Conservation (phyloP, 1,284 basidiomycete species). For the Taiwanofungus camphoratus region DNA sequence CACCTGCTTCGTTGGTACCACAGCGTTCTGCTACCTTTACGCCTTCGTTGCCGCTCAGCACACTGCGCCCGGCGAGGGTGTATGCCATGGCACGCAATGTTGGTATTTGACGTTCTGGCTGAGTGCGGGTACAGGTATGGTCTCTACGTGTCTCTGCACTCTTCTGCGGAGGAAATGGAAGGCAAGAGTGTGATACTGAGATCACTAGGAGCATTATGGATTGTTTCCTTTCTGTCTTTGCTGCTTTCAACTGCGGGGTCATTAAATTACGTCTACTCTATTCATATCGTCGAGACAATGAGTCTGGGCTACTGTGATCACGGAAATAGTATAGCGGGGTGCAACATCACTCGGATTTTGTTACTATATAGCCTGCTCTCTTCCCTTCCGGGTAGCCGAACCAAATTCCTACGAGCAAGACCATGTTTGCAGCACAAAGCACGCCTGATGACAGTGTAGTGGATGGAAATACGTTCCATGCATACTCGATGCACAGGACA, state of each 20-base stretch:
- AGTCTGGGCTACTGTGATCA: no score
- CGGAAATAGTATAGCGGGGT: no score
- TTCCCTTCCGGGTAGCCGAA: constrained; percentile 41
- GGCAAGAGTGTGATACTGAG: constrained; percentile 41
- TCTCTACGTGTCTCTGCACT: constrained; percentile 39
- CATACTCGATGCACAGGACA: constrained; percentile 68
- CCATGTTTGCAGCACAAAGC: constrained; percentile 52
- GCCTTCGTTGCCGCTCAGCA: constrained; percentile 56
- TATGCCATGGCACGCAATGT: constrained; percentile 55
- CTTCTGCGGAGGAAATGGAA: constrained; percentile 61
- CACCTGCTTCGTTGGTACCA: constrained; percentile 67
- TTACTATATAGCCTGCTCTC: not conserved
- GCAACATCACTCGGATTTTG: constrained; percentile 9
- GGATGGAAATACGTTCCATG: constrained; percentile 87
- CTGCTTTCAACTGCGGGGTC: not conserved
- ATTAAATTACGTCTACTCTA: constrained; percentile 8
- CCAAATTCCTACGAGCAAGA: constrained; percentile 64
- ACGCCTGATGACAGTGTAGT: constrained; percentile 65
- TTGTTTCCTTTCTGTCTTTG: no score
- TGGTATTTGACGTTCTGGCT: constrained; percentile 64
- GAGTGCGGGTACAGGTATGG: constrained; percentile 34
- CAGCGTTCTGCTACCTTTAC: constrained; percentile 70
- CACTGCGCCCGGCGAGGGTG: constrained; percentile 30
- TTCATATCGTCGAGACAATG: no score
- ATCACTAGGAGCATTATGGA: no score